Evolutionary conservation across 1,284 basidiomycete species (phyloP).

Genomic region (Rhodotorula sp.): DNA sequence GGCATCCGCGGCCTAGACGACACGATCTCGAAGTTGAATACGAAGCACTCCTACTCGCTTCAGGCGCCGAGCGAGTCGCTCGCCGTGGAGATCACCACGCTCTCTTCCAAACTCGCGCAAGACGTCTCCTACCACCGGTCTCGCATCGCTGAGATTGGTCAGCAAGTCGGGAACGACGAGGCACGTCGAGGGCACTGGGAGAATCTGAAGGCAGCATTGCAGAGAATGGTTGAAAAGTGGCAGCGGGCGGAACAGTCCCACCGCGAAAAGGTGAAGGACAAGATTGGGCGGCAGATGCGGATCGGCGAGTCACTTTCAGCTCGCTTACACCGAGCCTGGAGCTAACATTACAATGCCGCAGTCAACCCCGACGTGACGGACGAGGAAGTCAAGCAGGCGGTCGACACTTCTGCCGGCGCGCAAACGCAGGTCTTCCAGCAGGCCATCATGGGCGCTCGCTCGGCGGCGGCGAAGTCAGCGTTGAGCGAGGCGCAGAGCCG

Average conservation of each 20-base stretch:
- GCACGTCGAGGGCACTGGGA: constrained; percentile 30
- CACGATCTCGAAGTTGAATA: not conserved
- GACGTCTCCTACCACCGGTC: not conserved
- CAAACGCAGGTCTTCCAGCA: constrained; percentile 23
- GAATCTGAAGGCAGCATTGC: constrained; percentile 14
- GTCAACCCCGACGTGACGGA: constrained; percentile 31
- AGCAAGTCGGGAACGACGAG: constrained; percentile 22
- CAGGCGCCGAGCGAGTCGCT: constrained; percentile 4
- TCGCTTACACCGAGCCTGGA: not conserved
- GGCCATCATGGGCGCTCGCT: constrained; percentile 12
- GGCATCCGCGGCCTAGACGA: constrained; percentile 1
- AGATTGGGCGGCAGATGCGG: constrained; percentile 26
- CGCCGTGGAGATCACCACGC: constrained; percentile 8
- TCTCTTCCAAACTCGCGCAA: not conserved
- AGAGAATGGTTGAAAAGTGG: constrained; percentile 19
- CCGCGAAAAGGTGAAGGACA: constrained; percentile 22
- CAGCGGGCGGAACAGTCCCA: constrained; percentile 20
- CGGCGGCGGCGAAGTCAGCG: constrained; percentile 9
- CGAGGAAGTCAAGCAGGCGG: constrained; percentile 19
- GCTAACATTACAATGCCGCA: not conserved
- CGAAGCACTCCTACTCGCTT: constrained; percentile 10
- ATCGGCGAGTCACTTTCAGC: constrained; percentile 14
- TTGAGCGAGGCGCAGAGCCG: constrained; percentile 15
- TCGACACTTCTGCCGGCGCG: constrained; percentile 10
- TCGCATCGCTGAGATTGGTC: constrained; percentile 8